These are phyloP conservation scores for Oxytropis ochrocephala DNA, from an alignment of 306 rosid genomes.

Conservation along the genomic window DNA sequence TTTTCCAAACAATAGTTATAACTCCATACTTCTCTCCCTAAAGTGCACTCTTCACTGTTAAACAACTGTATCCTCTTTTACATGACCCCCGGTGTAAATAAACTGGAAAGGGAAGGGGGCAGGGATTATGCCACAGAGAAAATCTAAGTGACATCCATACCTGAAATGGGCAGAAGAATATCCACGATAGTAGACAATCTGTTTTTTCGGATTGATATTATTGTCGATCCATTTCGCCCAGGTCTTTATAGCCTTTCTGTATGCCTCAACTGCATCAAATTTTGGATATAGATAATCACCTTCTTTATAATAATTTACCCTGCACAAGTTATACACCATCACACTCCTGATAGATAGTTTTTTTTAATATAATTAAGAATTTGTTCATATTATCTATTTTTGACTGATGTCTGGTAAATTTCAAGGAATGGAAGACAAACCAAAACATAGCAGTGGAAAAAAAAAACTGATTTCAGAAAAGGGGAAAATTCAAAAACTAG, in stretches of 20 bases:
- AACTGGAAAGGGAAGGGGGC: constrained; percentile 5
- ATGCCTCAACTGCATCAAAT: constrained; percentile 79
- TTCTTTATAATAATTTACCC: constrained; percentile 84
- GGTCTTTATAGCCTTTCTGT: constrained; percentile 65
- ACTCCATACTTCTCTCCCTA: neutral
- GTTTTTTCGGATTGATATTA: constrained; percentile 63
- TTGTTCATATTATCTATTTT: neutral
- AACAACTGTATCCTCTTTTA: neutral
- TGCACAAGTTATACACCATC: constrained; percentile 31
- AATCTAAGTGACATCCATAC: constrained; percentile 27
- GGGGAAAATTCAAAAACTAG: neutral
- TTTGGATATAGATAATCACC: constrained; percentile 69
- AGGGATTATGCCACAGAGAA: neutral
- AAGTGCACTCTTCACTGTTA: neutral
- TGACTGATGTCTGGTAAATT: neutral
- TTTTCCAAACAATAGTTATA: neutral
- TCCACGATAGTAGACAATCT: constrained; percentile 83
- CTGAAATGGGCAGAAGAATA: constrained; percentile 95
- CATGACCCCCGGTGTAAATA: neutral
- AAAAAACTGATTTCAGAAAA: neutral
- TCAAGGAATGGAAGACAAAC: neutral
- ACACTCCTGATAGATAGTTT: neutral
- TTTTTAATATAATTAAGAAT: neutral
- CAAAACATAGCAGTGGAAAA: neutral
- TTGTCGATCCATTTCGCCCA: constrained; percentile 83